Base-by-base conservation (phyloP, 2,329 filamentous ascomycete genomes). In the Colletotrichum orchidophilum region DNA sequence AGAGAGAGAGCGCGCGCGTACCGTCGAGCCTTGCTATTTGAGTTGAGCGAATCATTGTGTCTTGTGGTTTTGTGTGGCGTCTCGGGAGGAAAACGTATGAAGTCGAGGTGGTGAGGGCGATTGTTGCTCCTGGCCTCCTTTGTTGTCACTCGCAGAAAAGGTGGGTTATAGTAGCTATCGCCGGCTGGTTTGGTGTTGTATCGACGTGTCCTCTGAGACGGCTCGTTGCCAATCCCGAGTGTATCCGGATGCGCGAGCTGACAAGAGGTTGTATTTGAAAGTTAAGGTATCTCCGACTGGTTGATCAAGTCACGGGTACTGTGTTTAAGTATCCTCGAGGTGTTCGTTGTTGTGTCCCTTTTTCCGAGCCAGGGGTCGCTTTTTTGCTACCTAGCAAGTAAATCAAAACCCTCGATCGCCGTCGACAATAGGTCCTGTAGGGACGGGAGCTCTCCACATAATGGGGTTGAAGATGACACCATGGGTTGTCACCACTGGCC, bases 1-100 rank as follows among this genome's bases (percentile, higher is more conserved):
- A 39, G 59, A 54, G 61, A 60, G 53, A 4, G 24, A 63, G 66
- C 73, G 72, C 49, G 35, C 18, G 73, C 77, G 70, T 79, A 96
- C 95, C 96, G 84, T 98, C 96, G 62, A 98, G 89, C 83, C 96
- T 90, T 75, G 94, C 93, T 84, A 99, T 97, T 84, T 97, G 94
- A 63, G 96, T 99, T 78, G 95, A 96, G 81, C 90, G 91, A 78
- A 97, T 96, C 95, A 96, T 96, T 29, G 76, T 81, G 50, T 52
- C 35, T 35, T 60, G 27, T 7, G 33, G 15, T 62, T n/a, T 12
- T 15, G 21, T 58, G n/a, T 53, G 50, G 24, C 27, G 53, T 65
- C 55, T 24, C 12, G 33, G 52, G 27, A 54, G 2, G 12, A 59
- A 46, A n/a, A 8, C 18, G 18, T n/a, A n/a, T n/a, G n/a, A n/a